A percentile compares a stretch with the other conserved stretches of the same genome.
Conservation (phyloP, 306 rosid genomes). For the cucumber (Cucumis sativus) region Cucumber_9930_V3 NC_026655.2:10709501-10710000, state of each 20-base stretch:
- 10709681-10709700: neutral
- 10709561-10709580: slow-evolving; percentile 99
- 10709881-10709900: neutral
- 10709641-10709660: slow-evolving; percentile 78
- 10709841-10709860: slow-evolving; percentile 92
- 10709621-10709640: slow-evolving; percentile 80
- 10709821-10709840: slow-evolving; percentile 81
- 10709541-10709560: slow-evolving; percentile 87
- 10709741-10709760: neutral
- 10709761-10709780: slow-evolving; percentile 23
- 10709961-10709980: neutral
- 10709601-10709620: slow-evolving; percentile 69
- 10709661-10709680: slow-evolving; percentile 43
- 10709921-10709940: neutral
- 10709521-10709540: slow-evolving; percentile 28
- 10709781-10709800: slow-evolving; percentile 45
- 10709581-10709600: slow-evolving; percentile 95
- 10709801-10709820: slow-evolving; percentile 52
- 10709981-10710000: neutral
- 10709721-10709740: neutral
- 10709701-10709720: neutral
- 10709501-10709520: slow-evolving; percentile 3
- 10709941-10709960: neutral
- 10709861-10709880: slow-evolving; percentile 5
- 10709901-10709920: neutral